Evolutionary conservation across 768 basidiomycete genomes (phyloP).

Genomic region (Mycena alexandri): DNA sequence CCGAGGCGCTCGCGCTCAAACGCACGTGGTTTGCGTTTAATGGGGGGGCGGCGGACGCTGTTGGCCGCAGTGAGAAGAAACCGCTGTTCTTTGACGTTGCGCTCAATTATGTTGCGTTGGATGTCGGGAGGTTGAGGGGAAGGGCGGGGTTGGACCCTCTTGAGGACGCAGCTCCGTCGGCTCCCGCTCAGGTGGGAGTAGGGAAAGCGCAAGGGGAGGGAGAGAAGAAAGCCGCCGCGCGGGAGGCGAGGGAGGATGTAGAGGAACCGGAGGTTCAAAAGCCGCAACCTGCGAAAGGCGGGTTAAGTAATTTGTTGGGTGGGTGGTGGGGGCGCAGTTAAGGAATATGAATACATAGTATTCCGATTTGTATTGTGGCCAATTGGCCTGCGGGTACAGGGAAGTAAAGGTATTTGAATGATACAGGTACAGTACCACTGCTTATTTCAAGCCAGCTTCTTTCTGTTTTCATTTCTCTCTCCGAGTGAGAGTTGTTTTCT

Average conservation of each 20-base stretch:
- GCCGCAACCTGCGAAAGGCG: slow-evolving; percentile 65
- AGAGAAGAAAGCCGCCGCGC: no score
- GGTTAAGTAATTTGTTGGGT: slow-evolving; percentile 76
- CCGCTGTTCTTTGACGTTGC: slow-evolving; percentile 95
- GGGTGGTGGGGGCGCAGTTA: slow-evolving; percentile 84
- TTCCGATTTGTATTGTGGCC: slow-evolving; percentile 12
- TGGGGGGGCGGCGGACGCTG: slow-evolving; percentile 67
- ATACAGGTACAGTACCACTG: no score
- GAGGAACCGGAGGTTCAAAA: slow-evolving; percentile 53
- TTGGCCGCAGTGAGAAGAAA: slow-evolving; percentile 74
- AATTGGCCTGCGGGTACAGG: slow-evolving; percentile 29
- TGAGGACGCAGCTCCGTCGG: slow-evolving; percentile 38
- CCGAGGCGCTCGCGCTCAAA: slow-evolving; percentile 67
- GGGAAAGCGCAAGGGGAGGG: no score
- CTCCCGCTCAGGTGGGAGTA: slow-evolving; percentile 1
- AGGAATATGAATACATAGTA: no score
- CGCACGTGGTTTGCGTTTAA: slow-evolving; percentile 85
- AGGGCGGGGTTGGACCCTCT: slow-evolving; percentile 73
- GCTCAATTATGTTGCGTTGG: slow-evolving; percentile 90
- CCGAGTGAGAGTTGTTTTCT: no score
- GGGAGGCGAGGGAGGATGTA: no score
- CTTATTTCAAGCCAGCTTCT: no score
- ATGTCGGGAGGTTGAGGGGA: slow-evolving; percentile 81
- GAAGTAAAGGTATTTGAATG: slow-evolving; percentile 6
- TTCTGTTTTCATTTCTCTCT: no score